Base-by-base conservation (phyloP, 2,329 filamentous ascomycete species). In the Septoria petroselini region DNA sequence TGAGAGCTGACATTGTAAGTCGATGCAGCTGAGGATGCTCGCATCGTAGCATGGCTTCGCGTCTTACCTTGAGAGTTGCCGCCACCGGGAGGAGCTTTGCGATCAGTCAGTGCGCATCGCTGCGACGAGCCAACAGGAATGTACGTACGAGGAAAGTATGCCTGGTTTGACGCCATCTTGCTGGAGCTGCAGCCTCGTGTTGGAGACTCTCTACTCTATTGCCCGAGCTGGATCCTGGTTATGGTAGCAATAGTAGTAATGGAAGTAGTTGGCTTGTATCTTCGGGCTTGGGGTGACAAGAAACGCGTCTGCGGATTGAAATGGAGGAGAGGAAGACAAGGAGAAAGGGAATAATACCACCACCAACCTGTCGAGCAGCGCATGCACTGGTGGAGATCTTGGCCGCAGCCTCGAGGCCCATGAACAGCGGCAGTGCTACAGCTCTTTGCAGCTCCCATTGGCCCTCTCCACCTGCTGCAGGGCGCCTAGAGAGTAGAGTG, bases 101-200 rank as follows among this genome's bases (percentile, higher is more conserved):
- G 3, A 14, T 14, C 12, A 12, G 30, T 18, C 27, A 29, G 19
- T 18, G 27, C n/a, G n/a, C n/a, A 15, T 17, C 17, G 14, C 12
- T 29, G 12, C 23, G 15, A 14, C 8, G n/a, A 27, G 23, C 2
- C 5, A 25, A 14, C 12, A 33, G 15, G 43, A 17, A 7, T 17
- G 21, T 18, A 50, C 64, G 57, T 54, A 66, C 64, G 64, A 52
- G 62, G 60, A 41, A 58, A 66, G 54, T 65, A 66, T 38, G 15
- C 35, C 42, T 65, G 64, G 19, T 54, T 53, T 3, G 51, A 42
- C 19, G 58, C 54, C 57, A 62, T 62, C 12, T 9, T 52, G 50
- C 23, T 27, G 5, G 5, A 5, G 23, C 23, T 9, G 5, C 23
- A 27, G 9, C 23, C 5, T 17, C 19, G 8, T 18, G 33, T 35